Evolutionary conservation across 768 basidiomycete species (phyloP).

Genomic region (Suillus fuscotomentosus): DNA sequence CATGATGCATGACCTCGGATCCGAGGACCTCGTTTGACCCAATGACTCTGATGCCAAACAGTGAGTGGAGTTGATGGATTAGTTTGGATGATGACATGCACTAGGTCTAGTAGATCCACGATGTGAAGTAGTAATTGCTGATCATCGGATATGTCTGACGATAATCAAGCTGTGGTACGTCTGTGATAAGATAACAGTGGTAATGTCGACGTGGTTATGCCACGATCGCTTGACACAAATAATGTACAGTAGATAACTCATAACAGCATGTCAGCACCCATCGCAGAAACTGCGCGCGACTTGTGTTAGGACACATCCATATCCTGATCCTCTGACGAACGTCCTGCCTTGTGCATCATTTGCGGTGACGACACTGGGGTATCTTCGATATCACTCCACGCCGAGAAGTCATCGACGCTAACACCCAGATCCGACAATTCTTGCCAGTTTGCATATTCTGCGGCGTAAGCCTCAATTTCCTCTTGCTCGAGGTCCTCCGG

Average conservation of each 20-base stretch:
- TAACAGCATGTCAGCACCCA: not conserved
- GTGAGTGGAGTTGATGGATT: not conserved
- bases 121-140: not conserved
- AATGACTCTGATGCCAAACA: not conserved
- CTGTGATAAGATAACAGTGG: not conserved
- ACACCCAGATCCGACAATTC: conserved; percentile 48
- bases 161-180: not conserved
- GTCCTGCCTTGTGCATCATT: not conserved
- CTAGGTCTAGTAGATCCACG: not conserved
- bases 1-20: not conserved
- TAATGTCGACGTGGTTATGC: not conserved
- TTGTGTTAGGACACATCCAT: conserved; percentile 25
- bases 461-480: conserved; percentile 59
- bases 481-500: conserved; percentile 54
- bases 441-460: conserved; percentile 43
- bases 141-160: not conserved
- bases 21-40: not conserved
- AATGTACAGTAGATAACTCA: not conserved
- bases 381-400: conserved; percentile 24
- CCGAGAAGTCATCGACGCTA: conserved; percentile 12
- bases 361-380: not conserved
- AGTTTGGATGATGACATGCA: no score
- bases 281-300: not conserved
- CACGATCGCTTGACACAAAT: not conserved
- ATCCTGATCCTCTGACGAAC: conserved; percentile 10